A percentile compares a stretch with the other conserved stretches of the same genome.
Conservation (phyloP, 2,329 filamentous ascomycete species). For the Delphinella strobiligena region DNA sequence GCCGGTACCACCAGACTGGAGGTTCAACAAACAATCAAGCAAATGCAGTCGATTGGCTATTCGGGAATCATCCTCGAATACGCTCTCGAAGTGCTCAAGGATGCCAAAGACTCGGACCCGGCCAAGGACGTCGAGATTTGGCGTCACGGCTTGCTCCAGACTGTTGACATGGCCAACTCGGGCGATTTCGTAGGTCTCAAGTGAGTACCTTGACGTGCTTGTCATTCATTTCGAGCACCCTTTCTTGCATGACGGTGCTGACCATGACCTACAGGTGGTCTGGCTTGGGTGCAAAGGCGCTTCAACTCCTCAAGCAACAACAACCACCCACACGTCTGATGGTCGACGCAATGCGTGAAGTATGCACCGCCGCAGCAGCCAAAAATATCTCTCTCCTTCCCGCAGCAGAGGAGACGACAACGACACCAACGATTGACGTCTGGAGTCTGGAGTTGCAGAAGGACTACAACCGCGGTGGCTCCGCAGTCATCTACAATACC, state of each 20-base stretch:
- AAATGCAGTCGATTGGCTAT: slow-evolving; percentile 64
- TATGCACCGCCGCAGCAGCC: slow-evolving; percentile 59
- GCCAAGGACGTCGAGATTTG: slow-evolving; percentile 56
- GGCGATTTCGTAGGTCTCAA: slow-evolving; percentile 46
- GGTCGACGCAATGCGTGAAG: slow-evolving; percentile 55
- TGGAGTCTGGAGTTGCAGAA: slow-evolving; percentile 70
- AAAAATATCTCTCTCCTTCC: slow-evolving; percentile 66
- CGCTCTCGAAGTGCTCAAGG: slow-evolving; percentile 61
- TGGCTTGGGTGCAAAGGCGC: slow-evolving; percentile 63
- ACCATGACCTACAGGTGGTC: slow-evolving; percentile 48
- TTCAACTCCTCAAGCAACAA: slow-evolving; percentile 52
- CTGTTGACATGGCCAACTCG: slow-evolving; percentile 43
- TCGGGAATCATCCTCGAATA: slow-evolving; percentile 76
- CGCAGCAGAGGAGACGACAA: slow-evolving; percentile 70
- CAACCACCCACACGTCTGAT: slow-evolving; percentile 53
- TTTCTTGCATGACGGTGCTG: not conserved
- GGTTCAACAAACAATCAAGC: slow-evolving; percentile 51
- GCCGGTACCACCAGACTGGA: slow-evolving; percentile 63
- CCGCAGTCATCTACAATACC: slow-evolving; percentile 60
- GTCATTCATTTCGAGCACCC: no score
- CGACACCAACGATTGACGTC: slow-evolving; percentile 68
- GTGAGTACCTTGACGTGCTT: slow-evolving; percentile 21
- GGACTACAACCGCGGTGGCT: slow-evolving; percentile 51
- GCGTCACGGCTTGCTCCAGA: slow-evolving; percentile 62
- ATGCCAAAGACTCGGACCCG: slow-evolving; percentile 40